phyloP scores from a whole-genome alignment of 768 basidiomycete species.

The Rhodosporidiobolus sp. region DNA sequence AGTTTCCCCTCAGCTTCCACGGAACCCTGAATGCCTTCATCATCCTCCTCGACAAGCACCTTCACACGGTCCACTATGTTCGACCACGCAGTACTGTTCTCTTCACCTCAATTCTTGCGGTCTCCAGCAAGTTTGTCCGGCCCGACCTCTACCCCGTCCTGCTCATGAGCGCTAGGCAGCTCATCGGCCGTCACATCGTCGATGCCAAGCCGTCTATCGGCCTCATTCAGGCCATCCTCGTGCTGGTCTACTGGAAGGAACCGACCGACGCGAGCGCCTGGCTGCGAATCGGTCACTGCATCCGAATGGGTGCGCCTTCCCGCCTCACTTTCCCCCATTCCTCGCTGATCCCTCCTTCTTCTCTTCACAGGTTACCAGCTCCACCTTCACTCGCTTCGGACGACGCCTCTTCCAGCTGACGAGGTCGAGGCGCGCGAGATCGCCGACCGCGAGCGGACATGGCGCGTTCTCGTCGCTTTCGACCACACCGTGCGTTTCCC shows the following conservation, averaged over 20 bases:
- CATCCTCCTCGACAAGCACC: too few relatives aligned
- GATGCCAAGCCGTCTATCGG: constrained; percentile 19
- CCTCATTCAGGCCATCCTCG: constrained; percentile 19
- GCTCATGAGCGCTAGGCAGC: constrained; percentile 25
- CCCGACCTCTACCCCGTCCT: constrained; percentile 17
- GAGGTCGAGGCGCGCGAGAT: constrained; percentile 27
- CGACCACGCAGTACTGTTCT: constrained; percentile 22
- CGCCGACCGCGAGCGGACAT: constrained; percentile 25
- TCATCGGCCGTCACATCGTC: constrained; percentile 26
- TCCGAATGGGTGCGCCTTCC: neutral
- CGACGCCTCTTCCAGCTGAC: constrained; percentile 3
- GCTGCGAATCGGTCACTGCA: constrained; percentile 4
- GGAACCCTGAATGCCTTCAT: neutral
- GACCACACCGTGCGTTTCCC: neutral
- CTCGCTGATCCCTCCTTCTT: neutral
- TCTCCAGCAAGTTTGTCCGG: constrained; percentile 32
- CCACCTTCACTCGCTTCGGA: constrained; percentile 12
- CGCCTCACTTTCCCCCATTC: neutral
- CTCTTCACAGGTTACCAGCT: constrained; percentile 19
- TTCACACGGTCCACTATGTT: constrained; percentile 17
- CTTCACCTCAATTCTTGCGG: constrained; percentile 29
- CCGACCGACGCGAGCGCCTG: constrained; percentile 15
- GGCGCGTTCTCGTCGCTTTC: neutral
- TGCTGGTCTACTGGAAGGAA: constrained; percentile 27
- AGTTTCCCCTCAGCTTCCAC: neutral